These are phyloP conservation scores for Pisolithus marmoratus DNA, from an alignment of 768 basidiomycete species.

Conservation along the genomic window DNA sequence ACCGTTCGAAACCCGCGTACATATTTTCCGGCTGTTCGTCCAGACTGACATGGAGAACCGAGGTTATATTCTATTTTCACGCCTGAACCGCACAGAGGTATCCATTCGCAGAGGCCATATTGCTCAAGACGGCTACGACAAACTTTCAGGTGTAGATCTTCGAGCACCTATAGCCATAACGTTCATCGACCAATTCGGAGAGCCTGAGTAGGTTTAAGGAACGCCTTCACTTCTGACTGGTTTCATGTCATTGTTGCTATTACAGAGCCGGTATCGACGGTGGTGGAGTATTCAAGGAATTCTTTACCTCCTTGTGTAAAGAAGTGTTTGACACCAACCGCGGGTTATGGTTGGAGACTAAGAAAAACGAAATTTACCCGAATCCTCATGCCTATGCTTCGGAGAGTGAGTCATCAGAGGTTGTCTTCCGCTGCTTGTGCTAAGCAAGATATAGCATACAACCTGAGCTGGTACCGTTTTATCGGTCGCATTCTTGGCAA, in stretches of 20 bases:
- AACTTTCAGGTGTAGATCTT: constrained; percentile 69
- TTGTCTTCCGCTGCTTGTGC: not conserved
- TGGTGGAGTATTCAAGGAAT: constrained; percentile 97
- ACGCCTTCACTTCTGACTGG: not conserved
- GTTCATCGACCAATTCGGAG: constrained; percentile 89
- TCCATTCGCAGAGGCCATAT: constrained; percentile 60
- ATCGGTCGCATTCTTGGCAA: constrained; percentile 94
- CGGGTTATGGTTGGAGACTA: constrained; percentile 88
- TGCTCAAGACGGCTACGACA: constrained; percentile 88
- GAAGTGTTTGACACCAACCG: constrained; percentile 95
- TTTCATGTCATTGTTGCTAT: constrained; percentile 1
- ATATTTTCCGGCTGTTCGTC: constrained; percentile 84
- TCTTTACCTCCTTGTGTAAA: constrained; percentile 85
- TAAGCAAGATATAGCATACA: constrained; percentile 52
- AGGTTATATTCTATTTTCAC: constrained; percentile 12
- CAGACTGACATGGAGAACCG: constrained; percentile 45
- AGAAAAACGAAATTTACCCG: constrained; percentile 92
- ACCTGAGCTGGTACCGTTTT: constrained; percentile 87
- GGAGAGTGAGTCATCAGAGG: constrained; percentile 52
- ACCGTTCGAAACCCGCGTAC: constrained; percentile 87
- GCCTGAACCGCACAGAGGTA: constrained; percentile 18
- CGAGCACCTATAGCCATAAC: constrained; percentile 81
- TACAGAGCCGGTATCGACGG: constrained; percentile 87
- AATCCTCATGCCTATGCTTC: constrained; percentile 90
- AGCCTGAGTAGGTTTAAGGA: constrained; percentile 61